Percentiles rank a stretch among this genome's conserved stretches.
phyloP scores from a whole-genome alignment of 805 yeast species.

The Kazachstania psychrophila region DNA sequence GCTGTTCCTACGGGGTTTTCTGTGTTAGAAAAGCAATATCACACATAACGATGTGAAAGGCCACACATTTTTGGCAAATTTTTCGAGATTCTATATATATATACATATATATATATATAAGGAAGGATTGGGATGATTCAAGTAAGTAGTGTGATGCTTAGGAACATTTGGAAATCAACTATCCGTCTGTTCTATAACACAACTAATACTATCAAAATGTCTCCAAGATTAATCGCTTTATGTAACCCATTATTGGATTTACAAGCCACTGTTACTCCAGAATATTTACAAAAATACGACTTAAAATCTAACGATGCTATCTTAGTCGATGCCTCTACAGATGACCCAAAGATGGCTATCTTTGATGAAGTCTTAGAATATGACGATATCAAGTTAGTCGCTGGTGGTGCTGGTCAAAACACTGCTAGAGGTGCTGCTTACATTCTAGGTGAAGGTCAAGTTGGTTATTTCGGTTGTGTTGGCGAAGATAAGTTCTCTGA shows the following conservation, averaged over 20 bases:
- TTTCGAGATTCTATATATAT: no score
- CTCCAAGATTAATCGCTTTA: slow-evolving; percentile 53
- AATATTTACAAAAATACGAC: slow-evolving; percentile 67
- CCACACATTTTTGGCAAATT: no score
- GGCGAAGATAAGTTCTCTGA: slow-evolving; percentile 87
- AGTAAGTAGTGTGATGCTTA: no score
- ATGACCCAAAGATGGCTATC: slow-evolving; percentile 77
- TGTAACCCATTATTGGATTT: slow-evolving; percentile 90
- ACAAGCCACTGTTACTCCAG: slow-evolving; percentile 64
- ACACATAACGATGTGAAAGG: no score
- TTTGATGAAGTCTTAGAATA: slow-evolving; percentile 64
- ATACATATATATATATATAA: no score
- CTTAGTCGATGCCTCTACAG: slow-evolving; percentile 45
- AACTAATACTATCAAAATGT: no score
- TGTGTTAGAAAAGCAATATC: no score
- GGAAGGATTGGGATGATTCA: no score
- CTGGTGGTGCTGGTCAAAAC: slow-evolving; percentile 99
- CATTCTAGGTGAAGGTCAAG: slow-evolving; percentile 69
- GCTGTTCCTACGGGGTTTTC: no score
- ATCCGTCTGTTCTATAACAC: no score
- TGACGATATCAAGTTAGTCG: slow-evolving; percentile 60
- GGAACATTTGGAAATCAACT: no score
- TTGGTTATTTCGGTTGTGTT: slow-evolving; percentile 91
- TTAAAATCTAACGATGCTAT: slow-evolving; percentile 92
- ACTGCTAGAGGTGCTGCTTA: slow-evolving; percentile 98